Conservation (phyloP, 2,329 filamentous ascomycete species). For the Paecilomyces sp. region DNA sequence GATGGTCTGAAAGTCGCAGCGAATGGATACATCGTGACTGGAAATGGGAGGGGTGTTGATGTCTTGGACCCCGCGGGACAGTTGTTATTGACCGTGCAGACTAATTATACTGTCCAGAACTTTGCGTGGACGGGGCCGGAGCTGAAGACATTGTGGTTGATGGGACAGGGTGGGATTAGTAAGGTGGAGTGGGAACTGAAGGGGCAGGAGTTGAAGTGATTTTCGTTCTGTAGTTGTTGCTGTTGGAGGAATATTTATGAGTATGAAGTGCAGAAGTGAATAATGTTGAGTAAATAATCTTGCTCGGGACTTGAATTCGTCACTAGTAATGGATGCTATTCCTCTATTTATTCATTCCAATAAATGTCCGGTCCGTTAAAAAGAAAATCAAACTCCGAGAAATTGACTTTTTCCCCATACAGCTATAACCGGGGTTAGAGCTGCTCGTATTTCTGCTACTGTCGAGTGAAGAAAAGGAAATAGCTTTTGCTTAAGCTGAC, state of each 20-base stretch:
- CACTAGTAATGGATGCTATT: background rate
- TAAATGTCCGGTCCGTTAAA: background rate
- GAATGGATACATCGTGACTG: conserved; percentile 36
- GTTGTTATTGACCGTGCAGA: conserved; percentile 33
- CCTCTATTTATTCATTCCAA: background rate
- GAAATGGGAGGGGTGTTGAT: conserved; percentile 33
- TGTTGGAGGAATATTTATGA: background rate
- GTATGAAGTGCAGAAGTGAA: background rate
- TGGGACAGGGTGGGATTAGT: conserved; percentile 32
- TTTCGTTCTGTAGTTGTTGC: background rate
- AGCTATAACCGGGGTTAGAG: background rate
- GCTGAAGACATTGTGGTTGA: conserved; percentile 33
- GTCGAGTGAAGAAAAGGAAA: background rate
- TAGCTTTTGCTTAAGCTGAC: conserved; percentile 1
- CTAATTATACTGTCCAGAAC: conserved; percentile 39
- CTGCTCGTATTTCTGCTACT: background rate
- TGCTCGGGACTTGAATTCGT: background rate
- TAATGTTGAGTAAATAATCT: background rate
- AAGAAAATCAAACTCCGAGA: background rate
- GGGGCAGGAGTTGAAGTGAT: conserved; percentile 21
- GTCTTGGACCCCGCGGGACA: conserved; percentile 31
- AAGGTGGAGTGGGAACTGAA: conserved; percentile 31
- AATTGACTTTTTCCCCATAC: background rate
- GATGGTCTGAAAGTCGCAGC: conserved; percentile 37
- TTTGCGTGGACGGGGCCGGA: conserved; percentile 36